Evolutionary conservation across 305 asterid genomes (phyloP).

Genomic region (Rubia tinctorum): DNA sequence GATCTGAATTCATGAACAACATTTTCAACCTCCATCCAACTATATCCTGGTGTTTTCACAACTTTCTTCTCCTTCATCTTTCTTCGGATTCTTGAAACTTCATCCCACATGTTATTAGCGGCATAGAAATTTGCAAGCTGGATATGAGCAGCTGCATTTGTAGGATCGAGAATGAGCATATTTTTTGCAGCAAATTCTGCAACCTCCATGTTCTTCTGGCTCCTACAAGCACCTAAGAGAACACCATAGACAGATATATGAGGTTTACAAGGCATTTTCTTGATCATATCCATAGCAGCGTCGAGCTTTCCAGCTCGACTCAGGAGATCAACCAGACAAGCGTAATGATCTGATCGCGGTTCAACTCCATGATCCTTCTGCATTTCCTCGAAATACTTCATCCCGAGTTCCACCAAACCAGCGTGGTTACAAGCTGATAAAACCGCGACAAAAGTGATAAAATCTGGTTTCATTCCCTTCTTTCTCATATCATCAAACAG

Average conservation of each 20-base stretch:
- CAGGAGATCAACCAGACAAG: constrained; percentile 76
- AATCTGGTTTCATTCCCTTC: constrained; percentile 44
- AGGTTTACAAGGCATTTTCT: constrained; percentile 51
- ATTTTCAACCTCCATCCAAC: constrained; percentile 67
- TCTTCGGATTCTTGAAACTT: constrained; percentile 51
- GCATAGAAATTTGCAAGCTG: constrained; percentile 84
- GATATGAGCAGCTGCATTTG: constrained; percentile 60
- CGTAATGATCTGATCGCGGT: constrained; percentile 60
- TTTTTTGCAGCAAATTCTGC: constrained; percentile 72
- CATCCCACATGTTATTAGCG: constrained; percentile 51
- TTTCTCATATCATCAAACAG: constrained; percentile 55
- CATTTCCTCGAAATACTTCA: constrained; percentile 58
- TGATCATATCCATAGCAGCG: constrained; percentile 60
- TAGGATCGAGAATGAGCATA: constrained; percentile 50
- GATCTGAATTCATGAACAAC: constrained; percentile 70
- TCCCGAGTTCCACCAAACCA: constrained; percentile 56
- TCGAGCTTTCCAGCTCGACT: constrained; percentile 70
- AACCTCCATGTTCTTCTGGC: constrained; percentile 57
- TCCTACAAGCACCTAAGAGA: constrained; percentile 67
- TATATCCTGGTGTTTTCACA: constrained; percentile 65
- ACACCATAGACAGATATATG: constrained; percentile 58
- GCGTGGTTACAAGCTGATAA: constrained; percentile 73
- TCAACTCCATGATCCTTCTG: constrained; percentile 39
- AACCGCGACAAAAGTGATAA: constrained; percentile 71
- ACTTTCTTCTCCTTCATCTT: constrained; percentile 53